Percentiles rank a stretch among this genome's conserved stretches.
Conservation (phyloP, 1,139 yeast genomes). For the Hansenula lynferdii region DNA sequence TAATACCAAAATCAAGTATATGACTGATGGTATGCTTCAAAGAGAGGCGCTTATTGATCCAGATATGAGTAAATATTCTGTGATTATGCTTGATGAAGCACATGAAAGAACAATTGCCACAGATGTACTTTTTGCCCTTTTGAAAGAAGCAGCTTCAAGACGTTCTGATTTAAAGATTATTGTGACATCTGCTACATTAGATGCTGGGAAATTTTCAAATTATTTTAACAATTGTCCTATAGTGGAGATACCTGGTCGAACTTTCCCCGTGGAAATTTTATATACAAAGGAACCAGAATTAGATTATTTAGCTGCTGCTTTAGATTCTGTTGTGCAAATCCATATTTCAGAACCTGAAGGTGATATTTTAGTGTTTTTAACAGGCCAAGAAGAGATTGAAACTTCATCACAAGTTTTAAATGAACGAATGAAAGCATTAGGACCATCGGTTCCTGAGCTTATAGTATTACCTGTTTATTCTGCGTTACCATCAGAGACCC, state of each 20-base stretch:
- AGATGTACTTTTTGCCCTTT: slow-evolving; percentile 81
- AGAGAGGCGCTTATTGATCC: slow-evolving; percentile 80
- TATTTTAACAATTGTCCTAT: slow-evolving; percentile 82
- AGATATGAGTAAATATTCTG: slow-evolving; percentile 65
- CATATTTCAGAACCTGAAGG: slow-evolving; percentile 77
- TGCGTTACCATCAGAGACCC: slow-evolving; percentile 80
- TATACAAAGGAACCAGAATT: slow-evolving; percentile 78
- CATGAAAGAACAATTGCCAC: slow-evolving; percentile 96
- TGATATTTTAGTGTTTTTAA: slow-evolving; percentile 77
- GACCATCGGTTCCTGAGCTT: slow-evolving; percentile 59
- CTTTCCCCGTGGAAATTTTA: slow-evolving; percentile 80
- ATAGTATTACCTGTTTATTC: slow-evolving; percentile 90
- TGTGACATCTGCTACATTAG: slow-evolving; percentile 91
- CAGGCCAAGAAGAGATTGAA: slow-evolving; percentile 94
- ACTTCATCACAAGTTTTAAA: slow-evolving; percentile 74
- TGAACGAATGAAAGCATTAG: slow-evolving; percentile 64
- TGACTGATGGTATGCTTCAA: slow-evolving; percentile 93
- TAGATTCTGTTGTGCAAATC: slow-evolving; percentile 78
- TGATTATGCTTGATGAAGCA: slow-evolving; percentile 90
- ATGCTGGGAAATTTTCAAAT: slow-evolving; percentile 73
- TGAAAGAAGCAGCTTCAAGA: slow-evolving; percentile 63
- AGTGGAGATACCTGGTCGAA: slow-evolving; percentile 79
- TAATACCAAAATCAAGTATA: slow-evolving; percentile 59
- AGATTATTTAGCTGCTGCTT: slow-evolving; percentile 79
- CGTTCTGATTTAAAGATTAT: slow-evolving; percentile 77